Base-by-base conservation (phyloP, 148 eudicot species). In the Chenopodium quinoa region DNA sequence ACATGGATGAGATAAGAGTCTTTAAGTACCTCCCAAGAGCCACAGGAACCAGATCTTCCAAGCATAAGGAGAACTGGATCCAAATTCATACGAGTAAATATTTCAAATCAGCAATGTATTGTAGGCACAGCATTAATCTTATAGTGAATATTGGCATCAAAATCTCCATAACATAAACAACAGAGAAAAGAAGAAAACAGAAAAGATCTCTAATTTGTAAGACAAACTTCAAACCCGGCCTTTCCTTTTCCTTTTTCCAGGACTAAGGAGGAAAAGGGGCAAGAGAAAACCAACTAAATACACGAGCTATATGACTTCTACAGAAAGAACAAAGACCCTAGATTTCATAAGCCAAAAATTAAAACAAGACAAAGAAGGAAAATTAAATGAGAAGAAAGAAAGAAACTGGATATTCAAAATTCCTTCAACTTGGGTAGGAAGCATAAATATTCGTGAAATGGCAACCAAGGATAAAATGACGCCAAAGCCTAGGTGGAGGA, bases 21-120 rank as follows among this genome's bases (percentile, higher is more conserved):
- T 86, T 93, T 73, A 92, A 79, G 84, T 90, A 94, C 87, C 98
- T 92, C 81, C 98, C 97, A 65, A 96, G 92, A 77, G 98, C 92
- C 79, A 94, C 90, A 32, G 99, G 99, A 85, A 92, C 93, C 83
- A 96, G 90, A 91, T 96, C 99, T 88, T 96, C 98, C 73, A 96
- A 92, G 90, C 99, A 93, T 82, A 92, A 84, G 69, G 95, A 92
- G 88, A 96, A 96, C 99, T 96, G 97, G 86, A 93, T 80, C 71
- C 12, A 87, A 77, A 78, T 54, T 54, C 58, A 17, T 54, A 54
- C 58, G 2, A 12, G 14, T 54, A 14, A 54, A 12, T 54, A 1
- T 19, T 20, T 60, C 23, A 60, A 20, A 60, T 60, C 64, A 60
- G 64, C 64, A 60, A 20, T 31, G 32, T 31, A 31, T 31, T 2